These are phyloP conservation scores for Peribolospora baueri DNA, from an alignment of 768 basidiomycete genomes.

Conservation along the genomic window DNA sequence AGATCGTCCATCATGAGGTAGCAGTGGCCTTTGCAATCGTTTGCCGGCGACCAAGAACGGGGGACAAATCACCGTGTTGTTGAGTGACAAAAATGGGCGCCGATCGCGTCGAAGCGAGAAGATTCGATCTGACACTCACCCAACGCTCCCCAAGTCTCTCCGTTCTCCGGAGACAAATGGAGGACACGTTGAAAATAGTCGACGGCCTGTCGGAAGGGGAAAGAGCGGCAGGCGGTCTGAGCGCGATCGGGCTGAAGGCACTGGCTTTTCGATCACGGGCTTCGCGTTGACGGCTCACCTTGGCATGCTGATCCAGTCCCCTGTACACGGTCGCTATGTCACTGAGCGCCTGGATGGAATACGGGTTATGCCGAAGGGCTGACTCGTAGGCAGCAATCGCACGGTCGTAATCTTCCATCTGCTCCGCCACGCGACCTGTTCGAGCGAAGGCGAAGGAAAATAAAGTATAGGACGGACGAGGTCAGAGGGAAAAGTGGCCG, in stretches of 20 bases:
- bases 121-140: conserved; percentile 24
- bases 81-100: conserved; percentile 6
- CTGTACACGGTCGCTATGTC: conserved; percentile 89
- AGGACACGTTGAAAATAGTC: conserved; percentile 91
- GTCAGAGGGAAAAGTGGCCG: too few species aligned
- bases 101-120: conserved; percentile 1
- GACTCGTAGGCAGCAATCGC: conserved; percentile 84
- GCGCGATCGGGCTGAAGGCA: not conserved
- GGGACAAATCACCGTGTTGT: not conserved
- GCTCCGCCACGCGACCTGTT: conserved; percentile 81
- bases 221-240: not conserved
- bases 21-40: conserved; percentile 45
- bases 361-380: conserved; percentile 81
- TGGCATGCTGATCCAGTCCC: conserved; percentile 91
- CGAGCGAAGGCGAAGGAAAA: not conserved
- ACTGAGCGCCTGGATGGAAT: conserved; percentile 67
- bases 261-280: not conserved
- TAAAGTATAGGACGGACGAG: too few species aligned
- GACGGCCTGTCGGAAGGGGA: conserved; percentile 39
- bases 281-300: conserved; percentile 28
- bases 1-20: conserved; percentile 98
- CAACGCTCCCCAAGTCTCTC: conserved; percentile 93
- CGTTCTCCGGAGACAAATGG: conserved; percentile 74
- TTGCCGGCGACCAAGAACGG: not conserved
- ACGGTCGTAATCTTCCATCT: conserved; percentile 79